Evolutionary conservation across 176 grass and related monocot genomes (phyloP), one percentile per base, ranked within the genome.

Genomic region (Echinochloa phyllopogon): DNA sequence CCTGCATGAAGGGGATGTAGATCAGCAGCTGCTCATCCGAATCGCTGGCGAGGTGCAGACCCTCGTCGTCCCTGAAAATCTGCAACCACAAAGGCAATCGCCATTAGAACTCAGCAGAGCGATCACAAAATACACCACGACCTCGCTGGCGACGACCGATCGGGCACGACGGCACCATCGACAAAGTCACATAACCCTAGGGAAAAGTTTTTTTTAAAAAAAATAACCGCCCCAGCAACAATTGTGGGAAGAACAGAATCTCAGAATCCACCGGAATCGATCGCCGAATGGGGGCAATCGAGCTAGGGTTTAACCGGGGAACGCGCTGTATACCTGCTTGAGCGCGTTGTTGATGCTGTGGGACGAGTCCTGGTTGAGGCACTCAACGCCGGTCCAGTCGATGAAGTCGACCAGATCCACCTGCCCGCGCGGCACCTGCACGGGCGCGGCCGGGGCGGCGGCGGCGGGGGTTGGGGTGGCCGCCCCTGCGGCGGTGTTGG

Each of bases 391-490:
- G 80, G 77, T 99, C 97, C 97, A 99, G 68, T 99, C 97, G 74
- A 99, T 87, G 77, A 99, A 94, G 83, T 99, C 94, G 79, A 94
- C 90, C 77, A 99, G 92, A 92, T 99, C 97, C 83, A 95, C 97
- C 97, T 99, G 81, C 25, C 88, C 86, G 47, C 84, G 79, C 53
- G 84, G 87, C n/a, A 81, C 48, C 85, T 65, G 52, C 17, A 78
- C 68, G 37, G 49, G 72, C 15, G 77, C 65, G 57, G 55, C 67
- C 53, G 77, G 13, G 25, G 74, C 58, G 60, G 70, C 50, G 4
- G 79, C 10, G 10, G 65, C 18, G 37, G 60, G 21, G 16, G 44
- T 33, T 40, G 78, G 20, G 36, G 76, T 11, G 17, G 88, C 18
- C 51, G 24, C 24, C 3, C 65, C 45, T 10, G 74, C 33, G 74